A percentile compares a stretch with the other conserved stretches of the same genome.
Conservation (phyloP, 306 rosid genomes). For the Parietaria judaica region DNA sequence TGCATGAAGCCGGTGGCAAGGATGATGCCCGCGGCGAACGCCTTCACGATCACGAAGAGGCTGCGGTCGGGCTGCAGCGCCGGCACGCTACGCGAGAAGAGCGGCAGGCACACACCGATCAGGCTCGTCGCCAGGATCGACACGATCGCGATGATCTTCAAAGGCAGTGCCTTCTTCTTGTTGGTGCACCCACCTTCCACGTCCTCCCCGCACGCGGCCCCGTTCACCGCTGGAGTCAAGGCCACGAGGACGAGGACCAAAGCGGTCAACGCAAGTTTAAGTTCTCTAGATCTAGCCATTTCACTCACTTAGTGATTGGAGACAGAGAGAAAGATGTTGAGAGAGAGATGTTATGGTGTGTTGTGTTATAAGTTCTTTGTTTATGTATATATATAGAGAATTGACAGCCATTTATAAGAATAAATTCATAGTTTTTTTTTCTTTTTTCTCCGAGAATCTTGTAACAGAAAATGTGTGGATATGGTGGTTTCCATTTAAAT, state of each 20-base stretch:
- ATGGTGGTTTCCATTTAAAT: neutral
- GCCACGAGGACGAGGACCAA: conserved; percentile 23
- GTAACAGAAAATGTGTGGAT: neutral
- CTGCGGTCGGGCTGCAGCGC: conserved; percentile 50
- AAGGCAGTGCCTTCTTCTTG: conserved; percentile 35
- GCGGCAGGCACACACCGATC: conserved; percentile 47
- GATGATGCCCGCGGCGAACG: conserved; percentile 55
- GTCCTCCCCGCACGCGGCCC: conserved; percentile 25
- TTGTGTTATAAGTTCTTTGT: neutral
- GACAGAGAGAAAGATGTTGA: neutral
- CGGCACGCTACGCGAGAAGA: conserved; percentile 33
- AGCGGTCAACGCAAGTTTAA: conserved; percentile 20
- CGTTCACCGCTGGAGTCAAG: conserved; percentile 13
- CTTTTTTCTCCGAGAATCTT: neutral
- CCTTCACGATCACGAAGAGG: conserved; percentile 47
- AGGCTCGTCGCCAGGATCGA: conserved; percentile 51
- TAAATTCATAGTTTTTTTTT: neutral
- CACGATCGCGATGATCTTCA: conserved; percentile 50
- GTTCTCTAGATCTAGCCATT: conserved; percentile 17
- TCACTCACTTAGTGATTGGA: neutral
- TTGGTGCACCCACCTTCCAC: conserved; percentile 33
- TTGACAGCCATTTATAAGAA: too few relatives aligned
- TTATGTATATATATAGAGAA: conserved; percentile 10
- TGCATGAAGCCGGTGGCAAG: conserved; percentile 72
- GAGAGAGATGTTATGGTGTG: neutral